These are phyloP conservation scores for Corynespora cassiicola DNA, from an alignment of 2,329 filamentous ascomycete genomes.

Conservation along the genomic window DNA sequence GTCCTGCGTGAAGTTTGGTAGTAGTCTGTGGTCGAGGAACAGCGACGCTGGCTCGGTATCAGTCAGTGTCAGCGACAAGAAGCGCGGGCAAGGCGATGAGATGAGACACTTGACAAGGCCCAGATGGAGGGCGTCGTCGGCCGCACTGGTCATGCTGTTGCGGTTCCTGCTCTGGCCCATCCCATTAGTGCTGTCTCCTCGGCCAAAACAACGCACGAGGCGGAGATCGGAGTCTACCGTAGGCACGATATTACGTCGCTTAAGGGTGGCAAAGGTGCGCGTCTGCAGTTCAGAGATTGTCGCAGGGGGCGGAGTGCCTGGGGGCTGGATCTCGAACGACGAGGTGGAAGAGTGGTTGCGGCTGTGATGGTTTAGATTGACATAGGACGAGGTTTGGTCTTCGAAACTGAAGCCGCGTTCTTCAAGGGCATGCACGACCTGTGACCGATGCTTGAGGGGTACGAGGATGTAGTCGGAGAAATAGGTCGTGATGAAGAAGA, in stretches of 20 bases:
- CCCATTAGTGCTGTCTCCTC: constrained; percentile 45
- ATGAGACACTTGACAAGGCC: constrained; percentile 58
- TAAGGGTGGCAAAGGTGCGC: constrained; percentile 84
- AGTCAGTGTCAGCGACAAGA: constrained; percentile 76
- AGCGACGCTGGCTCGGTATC: constrained; percentile 77
- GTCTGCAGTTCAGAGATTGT: constrained; percentile 80
- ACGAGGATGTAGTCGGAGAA: constrained; percentile 97
- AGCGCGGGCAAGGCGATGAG: constrained; percentile 62
- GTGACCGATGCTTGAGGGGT: constrained; percentile 73
- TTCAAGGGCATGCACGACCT: constrained; percentile 78
- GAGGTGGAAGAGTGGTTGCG: constrained; percentile 54
- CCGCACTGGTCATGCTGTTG: constrained; percentile 39
- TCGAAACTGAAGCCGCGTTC: constrained; percentile 85
- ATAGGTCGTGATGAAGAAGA: constrained; percentile 99
- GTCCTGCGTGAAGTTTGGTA: constrained; percentile 63
- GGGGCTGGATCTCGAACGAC: constrained; percentile 55
- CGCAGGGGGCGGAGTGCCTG: constrained; percentile 79
- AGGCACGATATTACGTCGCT: constrained; percentile 76
- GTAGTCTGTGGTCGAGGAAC: constrained; percentile 72
- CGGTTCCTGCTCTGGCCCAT: constrained; percentile 31
- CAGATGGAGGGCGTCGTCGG: constrained; percentile 53
- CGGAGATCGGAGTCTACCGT: constrained; percentile 72
- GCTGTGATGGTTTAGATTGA: constrained; percentile 60
- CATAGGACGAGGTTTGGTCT: constrained; percentile 65
- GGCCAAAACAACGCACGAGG: constrained; percentile 83